Conservation (phyloP, 371 early-diverging fungal genomes). For the Gilbertella persicaria region DNA sequence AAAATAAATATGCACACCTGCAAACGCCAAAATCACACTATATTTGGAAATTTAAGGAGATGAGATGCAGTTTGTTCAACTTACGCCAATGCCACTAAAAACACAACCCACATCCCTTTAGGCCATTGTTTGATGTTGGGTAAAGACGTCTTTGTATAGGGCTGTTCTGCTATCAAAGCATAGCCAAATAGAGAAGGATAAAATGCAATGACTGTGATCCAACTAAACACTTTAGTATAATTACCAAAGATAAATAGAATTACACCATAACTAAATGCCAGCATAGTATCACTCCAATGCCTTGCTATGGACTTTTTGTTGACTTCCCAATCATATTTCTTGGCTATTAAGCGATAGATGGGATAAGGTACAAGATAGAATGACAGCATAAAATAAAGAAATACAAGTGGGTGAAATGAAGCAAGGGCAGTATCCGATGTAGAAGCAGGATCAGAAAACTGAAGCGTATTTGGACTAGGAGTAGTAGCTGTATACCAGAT, state of each 20-base stretch:
- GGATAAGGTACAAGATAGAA: conserved; percentile 62
- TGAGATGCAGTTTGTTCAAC: background rate
- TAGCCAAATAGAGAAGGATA: conserved; percentile 75
- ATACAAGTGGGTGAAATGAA: conserved; percentile 55
- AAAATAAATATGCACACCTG: conserved; percentile 62
- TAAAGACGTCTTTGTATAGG: conserved; percentile 72
- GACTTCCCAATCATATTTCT: conserved; percentile 66
- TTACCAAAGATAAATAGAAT: conserved; percentile 85
- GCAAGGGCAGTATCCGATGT: conserved; percentile 33
- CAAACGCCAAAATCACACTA: conserved; percentile 57
- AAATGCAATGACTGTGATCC: conserved; percentile 73
- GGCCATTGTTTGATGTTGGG: conserved; percentile 75
- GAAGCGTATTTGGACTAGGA: conserved; percentile 1
- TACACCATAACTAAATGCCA: conserved; percentile 59
- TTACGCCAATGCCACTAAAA: conserved; percentile 57
- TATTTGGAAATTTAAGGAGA: background rate
- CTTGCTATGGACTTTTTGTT: conserved; percentile 62
- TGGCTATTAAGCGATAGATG: conserved; percentile 56
- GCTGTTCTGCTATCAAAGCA: conserved; percentile 67
- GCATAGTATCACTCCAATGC: conserved; percentile 66
- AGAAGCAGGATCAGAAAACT: conserved; percentile 5
- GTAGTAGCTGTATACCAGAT: conserved; percentile 3
- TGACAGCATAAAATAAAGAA: conserved; percentile 56
- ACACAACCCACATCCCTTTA: conserved; percentile 67
- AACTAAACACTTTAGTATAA: conserved; percentile 72